These are phyloP conservation scores for Botryosphaeria agaves DNA, from an alignment of 2,329 filamentous ascomycete species.

Conservation along the genomic window DNA sequence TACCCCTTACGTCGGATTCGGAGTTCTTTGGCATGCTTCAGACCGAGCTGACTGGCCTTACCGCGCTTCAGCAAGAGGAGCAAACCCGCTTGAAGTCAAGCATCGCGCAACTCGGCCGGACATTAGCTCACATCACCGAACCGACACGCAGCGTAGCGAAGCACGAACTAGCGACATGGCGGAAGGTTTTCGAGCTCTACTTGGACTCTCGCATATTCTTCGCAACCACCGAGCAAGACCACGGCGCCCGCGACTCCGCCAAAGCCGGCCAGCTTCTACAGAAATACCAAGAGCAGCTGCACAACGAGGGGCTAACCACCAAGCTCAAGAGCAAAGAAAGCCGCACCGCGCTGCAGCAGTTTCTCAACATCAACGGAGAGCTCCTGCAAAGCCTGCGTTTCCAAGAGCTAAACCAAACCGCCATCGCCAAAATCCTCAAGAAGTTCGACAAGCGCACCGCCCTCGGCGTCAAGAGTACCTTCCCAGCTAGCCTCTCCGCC, in stretches of 20 bases:
- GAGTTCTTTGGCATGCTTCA: conserved; percentile 68
- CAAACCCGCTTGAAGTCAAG: conserved; percentile 43
- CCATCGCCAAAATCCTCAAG: conserved; percentile 71
- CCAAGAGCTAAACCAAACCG: conserved; percentile 65
- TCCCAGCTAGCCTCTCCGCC: conserved; percentile 41
- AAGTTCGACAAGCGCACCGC: conserved; percentile 84
- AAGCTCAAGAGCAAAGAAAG: conserved; percentile 52
- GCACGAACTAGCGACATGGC: conserved; percentile 56
- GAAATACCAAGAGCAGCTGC: conserved; percentile 54
- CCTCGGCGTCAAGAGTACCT: conserved; percentile 46
- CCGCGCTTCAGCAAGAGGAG: conserved; percentile 49
- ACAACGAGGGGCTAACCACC: conserved; percentile 38
- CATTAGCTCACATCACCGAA: conserved; percentile 46
- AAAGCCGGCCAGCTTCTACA: conserved; percentile 50
- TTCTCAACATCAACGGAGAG: conserved; percentile 54
- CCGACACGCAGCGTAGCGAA: conserved; percentile 44
- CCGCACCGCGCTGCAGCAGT: conserved; percentile 44
- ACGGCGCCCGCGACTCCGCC: conserved; percentile 47
- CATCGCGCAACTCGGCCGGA: conserved; percentile 45
- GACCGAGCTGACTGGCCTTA: conserved; percentile 51
- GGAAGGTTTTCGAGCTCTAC: conserved; percentile 68
- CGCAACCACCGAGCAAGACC: conserved; percentile 54
- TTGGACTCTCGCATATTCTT: conserved; percentile 70
- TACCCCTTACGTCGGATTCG: conserved; percentile 58
- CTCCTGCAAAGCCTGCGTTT: conserved; percentile 71